Conservation (phyloP, 2,329 filamentous ascomycete genomes). For the Fusarium anthophilum region DNA sequence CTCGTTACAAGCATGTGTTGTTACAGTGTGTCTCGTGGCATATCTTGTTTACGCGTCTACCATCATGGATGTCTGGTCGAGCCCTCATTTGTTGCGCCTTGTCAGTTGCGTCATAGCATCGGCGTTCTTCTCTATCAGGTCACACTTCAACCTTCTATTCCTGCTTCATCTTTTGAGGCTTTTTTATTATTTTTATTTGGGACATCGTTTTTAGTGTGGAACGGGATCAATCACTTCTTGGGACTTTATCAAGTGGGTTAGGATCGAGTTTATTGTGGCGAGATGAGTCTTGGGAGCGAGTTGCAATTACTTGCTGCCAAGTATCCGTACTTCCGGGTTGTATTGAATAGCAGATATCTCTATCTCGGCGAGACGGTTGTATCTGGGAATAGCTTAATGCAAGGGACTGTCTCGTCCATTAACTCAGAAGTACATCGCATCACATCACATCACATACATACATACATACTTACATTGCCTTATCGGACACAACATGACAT, state of each 20-base stretch:
- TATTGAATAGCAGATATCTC: background rate
- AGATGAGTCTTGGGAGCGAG: background rate
- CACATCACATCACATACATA: background rate
- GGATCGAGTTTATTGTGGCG: background rate
- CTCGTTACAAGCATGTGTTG: no score
- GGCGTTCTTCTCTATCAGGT: slow-evolving; percentile 29
- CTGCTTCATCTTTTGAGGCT: background rate
- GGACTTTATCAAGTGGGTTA: background rate
- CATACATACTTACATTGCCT: background rate
- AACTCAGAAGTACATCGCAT: background rate
- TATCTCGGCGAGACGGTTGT: background rate
- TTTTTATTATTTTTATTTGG: background rate
- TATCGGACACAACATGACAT: background rate
- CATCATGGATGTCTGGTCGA: background rate
- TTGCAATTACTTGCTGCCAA: background rate
- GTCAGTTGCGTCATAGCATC: slow-evolving; percentile 41
- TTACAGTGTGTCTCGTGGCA: background rate
- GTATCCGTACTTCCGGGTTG: background rate
- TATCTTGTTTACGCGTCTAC: background rate
- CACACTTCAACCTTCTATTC: background rate
- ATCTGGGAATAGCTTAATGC: background rate
- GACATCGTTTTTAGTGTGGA: background rate
- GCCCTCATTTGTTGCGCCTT: slow-evolving; percentile 8
- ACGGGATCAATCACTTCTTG: slow-evolving; percentile 15
- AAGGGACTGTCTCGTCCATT: background rate